Evolutionary conservation across 805 yeast species (phyloP).

Genomic region (Candida ovalis): DNA sequence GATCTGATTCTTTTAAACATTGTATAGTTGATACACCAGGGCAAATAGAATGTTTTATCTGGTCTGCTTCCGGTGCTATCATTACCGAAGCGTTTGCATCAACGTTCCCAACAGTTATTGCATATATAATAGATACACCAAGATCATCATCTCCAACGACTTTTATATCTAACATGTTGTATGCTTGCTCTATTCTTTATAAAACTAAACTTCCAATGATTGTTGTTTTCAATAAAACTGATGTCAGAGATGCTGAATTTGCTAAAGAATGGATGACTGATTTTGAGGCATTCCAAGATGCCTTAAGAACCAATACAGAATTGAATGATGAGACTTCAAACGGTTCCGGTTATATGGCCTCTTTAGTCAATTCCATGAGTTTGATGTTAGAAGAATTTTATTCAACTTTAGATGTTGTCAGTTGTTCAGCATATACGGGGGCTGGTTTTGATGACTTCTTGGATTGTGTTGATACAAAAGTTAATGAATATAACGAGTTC

Average conservation of each 20-base stretch:
- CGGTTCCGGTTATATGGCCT: constrained; percentile 88
- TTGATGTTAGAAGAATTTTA: constrained; percentile 95
- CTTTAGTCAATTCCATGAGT: constrained; percentile 91
- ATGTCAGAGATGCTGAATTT: constrained; percentile 77
- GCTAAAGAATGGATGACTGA: constrained; percentile 98
- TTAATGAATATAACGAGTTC: constrained; percentile 78
- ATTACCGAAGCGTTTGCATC: constrained; percentile 96
- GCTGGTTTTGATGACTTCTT: constrained; percentile 90
- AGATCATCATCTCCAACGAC: constrained; percentile 93
- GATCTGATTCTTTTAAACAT: constrained; percentile 54
- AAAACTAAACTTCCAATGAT: constrained; percentile 97
- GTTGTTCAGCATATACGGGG: constrained; percentile 93
- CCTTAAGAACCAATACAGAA: constrained; percentile 65
- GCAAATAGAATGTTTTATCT: constrained; percentile 95
- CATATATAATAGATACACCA: constrained; percentile 96
- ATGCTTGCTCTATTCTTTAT: constrained; percentile 94
- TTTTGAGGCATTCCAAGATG: constrained; percentile 85
- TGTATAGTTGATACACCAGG: constrained; percentile 97
- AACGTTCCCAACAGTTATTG: constrained; percentile 91
- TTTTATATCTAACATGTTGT: constrained; percentile 96
- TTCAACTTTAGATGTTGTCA: constrained; percentile 84
- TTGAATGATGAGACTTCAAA: constrained; percentile 54
- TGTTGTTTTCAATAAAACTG: constrained; percentile 93
- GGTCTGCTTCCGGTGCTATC: constrained; percentile 97
- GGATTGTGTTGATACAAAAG: constrained; percentile 79